Conservation (phyloP, 2,329 filamentous ascomycete species). For the Coniochaeta hoffmannii region DNA sequence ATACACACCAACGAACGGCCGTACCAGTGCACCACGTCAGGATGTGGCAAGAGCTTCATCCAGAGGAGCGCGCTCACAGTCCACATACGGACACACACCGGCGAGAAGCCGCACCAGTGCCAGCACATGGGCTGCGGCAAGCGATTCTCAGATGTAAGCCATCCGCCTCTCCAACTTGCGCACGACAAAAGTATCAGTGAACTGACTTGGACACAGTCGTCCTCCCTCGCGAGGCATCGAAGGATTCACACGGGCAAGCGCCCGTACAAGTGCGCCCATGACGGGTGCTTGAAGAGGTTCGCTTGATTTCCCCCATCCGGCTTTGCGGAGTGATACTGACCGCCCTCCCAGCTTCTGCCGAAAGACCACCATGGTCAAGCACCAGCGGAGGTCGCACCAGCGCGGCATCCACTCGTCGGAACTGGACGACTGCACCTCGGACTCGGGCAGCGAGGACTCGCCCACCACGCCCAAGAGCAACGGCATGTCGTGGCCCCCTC, state of each 20-base stretch:
- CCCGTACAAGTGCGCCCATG: constrained; percentile 55
- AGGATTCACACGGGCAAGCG: constrained; percentile 60
- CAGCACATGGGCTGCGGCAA: constrained; percentile 59
- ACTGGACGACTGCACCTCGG: constrained; percentile 46
- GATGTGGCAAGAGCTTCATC: constrained; percentile 64
- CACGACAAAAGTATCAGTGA: neutral
- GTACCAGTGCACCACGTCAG: constrained; percentile 51
- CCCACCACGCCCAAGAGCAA: constrained; percentile 50
- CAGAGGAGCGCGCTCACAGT: constrained; percentile 64
- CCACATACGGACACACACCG: constrained; percentile 63
- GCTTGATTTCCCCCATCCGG: neutral
- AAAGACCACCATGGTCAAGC: constrained; percentile 66
- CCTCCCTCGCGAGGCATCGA: constrained; percentile 56
- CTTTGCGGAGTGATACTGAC: neutral
- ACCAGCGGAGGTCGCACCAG: constrained; percentile 55
- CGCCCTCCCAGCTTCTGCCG: constrained; percentile 52
- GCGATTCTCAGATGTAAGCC: constrained; percentile 60
- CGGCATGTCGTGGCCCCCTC: constrained; percentile 43
- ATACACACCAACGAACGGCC: constrained; percentile 67
- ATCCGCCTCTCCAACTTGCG: neutral
- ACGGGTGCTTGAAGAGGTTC: constrained; percentile 55
- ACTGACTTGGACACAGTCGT: constrained; percentile 43
- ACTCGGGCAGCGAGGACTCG: constrained; percentile 51
- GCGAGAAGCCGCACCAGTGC: constrained; percentile 65
- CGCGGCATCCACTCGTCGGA: constrained; percentile 50